Evolutionary conservation across 306 rosid species (phyloP).

Genomic region (Alnus glutinosa): DNA sequence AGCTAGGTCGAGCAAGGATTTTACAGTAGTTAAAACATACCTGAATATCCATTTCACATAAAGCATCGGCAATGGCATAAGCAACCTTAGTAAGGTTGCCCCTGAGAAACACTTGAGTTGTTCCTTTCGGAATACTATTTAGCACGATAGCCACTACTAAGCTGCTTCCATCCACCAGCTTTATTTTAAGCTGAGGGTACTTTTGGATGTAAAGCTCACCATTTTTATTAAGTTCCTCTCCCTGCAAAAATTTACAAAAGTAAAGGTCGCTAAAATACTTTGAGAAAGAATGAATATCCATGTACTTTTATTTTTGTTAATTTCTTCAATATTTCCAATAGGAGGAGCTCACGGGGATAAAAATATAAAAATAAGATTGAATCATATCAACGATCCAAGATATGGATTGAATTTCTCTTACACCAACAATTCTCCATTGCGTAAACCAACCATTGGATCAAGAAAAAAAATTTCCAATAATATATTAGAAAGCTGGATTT

Average conservation of each 20-base stretch:
- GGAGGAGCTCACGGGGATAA: no score
- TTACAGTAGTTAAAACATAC: constrained; percentile 2
- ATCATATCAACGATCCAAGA: no score
- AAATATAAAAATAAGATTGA: no score
- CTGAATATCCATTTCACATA: constrained; percentile 38
- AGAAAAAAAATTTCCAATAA: no score
- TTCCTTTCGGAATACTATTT: constrained; percentile 39
- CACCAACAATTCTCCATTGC: no score
- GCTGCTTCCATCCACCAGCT: constrained; percentile 51
- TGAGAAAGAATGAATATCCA: no score
- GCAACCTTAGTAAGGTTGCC: constrained; percentile 49
- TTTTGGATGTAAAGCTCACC: constrained; percentile 35
- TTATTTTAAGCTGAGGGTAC: constrained; percentile 38
- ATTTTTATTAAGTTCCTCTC: constrained; percentile 35
- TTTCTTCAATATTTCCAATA: no score
- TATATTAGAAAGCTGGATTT: no score
- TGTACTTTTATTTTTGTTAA: no score
- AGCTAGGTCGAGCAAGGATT: not conserved
- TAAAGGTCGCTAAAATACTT: no score
- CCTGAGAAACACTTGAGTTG: constrained; percentile 39
- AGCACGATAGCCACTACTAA: constrained; percentile 34
- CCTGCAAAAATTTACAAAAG: constrained; percentile 15
- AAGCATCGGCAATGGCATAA: constrained; percentile 29
- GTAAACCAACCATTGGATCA: no score
- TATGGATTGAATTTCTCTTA: no score